phyloP scores from a whole-genome alignment of 495 filamentous ascomycete genomes.

The Aspergillus affinis region DNA sequence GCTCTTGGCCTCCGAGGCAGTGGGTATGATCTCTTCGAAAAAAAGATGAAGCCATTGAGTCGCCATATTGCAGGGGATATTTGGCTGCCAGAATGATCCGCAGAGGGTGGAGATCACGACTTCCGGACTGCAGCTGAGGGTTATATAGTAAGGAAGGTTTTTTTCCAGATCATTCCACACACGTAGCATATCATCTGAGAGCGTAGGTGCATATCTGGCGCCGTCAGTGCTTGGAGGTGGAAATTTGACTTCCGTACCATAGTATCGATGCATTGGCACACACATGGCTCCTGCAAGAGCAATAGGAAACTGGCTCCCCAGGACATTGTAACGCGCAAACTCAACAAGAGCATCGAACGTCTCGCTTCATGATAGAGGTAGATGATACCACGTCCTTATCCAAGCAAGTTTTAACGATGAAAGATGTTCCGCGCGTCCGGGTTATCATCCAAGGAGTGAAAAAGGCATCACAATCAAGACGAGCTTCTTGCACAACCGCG shows the following conservation, averaged over 20 bases:
- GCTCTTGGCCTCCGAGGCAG: background rate
- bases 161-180: constrained; percentile 10
- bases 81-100: constrained; percentile 21
- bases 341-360: constrained; percentile 14
- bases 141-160: constrained; percentile 20
- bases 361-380: constrained; percentile 8
- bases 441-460: constrained; percentile 16
- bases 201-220: background rate
- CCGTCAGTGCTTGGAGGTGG: constrained; percentile 4
- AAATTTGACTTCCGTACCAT: constrained; percentile 13
- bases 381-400: background rate
- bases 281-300: constrained; percentile 16
- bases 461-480: background rate
- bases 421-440: background rate
- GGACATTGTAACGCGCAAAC: constrained; percentile 13
- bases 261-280: constrained; percentile 12
- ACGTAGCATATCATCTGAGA: background rate
- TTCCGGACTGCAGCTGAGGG: constrained; percentile 18
- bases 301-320: constrained; percentile 16
- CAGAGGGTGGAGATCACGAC: constrained; percentile 18
- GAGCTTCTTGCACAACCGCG: constrained; percentile 8
- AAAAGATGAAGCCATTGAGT: constrained; percentile 21
- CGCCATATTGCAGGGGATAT: constrained; percentile 19
- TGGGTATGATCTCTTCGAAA: background rate
- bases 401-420: background rate